Base-by-base conservation (phyloP, 768 basidiomycete genomes). In the Boletus patriciae region DNA sequence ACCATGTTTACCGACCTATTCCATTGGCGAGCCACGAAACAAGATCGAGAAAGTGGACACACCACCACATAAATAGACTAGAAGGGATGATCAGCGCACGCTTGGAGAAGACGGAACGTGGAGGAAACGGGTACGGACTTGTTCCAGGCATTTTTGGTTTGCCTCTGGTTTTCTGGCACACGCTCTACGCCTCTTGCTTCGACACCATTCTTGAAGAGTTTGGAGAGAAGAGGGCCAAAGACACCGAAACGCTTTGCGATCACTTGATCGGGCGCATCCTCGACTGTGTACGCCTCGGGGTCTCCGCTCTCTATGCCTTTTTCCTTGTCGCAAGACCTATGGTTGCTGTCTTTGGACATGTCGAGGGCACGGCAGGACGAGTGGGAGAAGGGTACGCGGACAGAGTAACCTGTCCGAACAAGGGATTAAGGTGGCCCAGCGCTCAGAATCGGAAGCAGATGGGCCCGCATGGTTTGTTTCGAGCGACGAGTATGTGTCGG, bases 141-240 rank as follows among this genome's bases (percentile, higher is more conserved):
- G 62, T 78, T 79, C 76, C 77, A 78, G 16, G 72, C 61, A 55
- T 79, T 76, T 55, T 77, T 78, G 1, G 59, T 67, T 51, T 77
- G 75, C 56, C 78, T 62, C 66, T 81, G 75, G 54, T 77, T 66
- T 63, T 83, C 82, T 18, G 78, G 79, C 0, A 83, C 78, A 13
- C 82, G 77, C 59, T 82, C 82, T 7, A 83, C 78, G 19, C 82
- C 82, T 65, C 79, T 70, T 6, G 80, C 80, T 65, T 83, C 82
- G 19, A 83, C 78, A 43, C 80, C 81, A 52, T 69, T 77, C 16
- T 72, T 67, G 62, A 82, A 81, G 15, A 81, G 67, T 62, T 65
- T 75, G 42, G 66, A 62, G 23, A 79, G 64, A 37, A 74, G 37
- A 5, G 70, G 71, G 1, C 70, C 71, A 34, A 72, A 54, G 33